phyloP scores from a whole-genome alignment of 129 eudicot species.

The Gnaphalium uliginosum region DNA sequence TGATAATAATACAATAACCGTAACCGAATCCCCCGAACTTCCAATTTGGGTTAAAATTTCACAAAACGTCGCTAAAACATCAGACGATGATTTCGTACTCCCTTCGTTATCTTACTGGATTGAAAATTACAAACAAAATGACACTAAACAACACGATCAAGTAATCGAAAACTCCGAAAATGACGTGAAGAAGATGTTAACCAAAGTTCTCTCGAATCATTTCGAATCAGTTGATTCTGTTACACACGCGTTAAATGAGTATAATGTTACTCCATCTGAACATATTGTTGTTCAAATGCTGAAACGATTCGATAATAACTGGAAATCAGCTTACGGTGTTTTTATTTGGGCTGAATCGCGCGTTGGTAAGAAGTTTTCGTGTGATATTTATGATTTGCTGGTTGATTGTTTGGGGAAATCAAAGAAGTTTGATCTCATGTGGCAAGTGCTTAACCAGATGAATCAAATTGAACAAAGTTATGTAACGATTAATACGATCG shows the following conservation, averaged over 20 bases:
- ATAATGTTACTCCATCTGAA: conserved; percentile 47
- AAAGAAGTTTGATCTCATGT: conserved; percentile 65
- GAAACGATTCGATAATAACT: conserved; percentile 61
- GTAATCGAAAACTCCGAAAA: conserved; percentile 26
- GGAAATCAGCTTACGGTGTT: conserved; percentile 67
- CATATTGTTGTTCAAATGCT: conserved; percentile 56
- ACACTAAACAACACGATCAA: conserved; percentile 23
- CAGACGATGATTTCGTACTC: conserved; percentile 73
- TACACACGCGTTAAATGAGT: conserved; percentile 41
- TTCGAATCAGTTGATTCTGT: conserved; percentile 58
- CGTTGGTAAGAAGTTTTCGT: conserved; percentile 37
- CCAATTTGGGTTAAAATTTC: conserved; percentile 70
- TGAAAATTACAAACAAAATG: conserved; percentile 33
- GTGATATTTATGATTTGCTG: conserved; percentile 56
- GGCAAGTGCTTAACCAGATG: conserved; percentile 72
- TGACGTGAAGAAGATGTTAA: conserved; percentile 55
- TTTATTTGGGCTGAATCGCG: conserved; percentile 70
- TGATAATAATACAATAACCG: conserved; percentile 22
- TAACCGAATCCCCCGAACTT: conserved; percentile 66
- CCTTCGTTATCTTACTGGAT: conserved; percentile 72
- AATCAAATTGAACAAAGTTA: conserved; percentile 33
- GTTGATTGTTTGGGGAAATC: conserved; percentile 77
- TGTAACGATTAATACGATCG: conserved; percentile 56
- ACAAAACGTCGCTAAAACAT: conserved; percentile 21
- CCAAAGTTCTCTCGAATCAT: conserved; percentile 42